phyloP scores from a whole-genome alignment of 2,329 filamentous ascomycete species.

The Ophiocordyceps robertsii region DNA sequence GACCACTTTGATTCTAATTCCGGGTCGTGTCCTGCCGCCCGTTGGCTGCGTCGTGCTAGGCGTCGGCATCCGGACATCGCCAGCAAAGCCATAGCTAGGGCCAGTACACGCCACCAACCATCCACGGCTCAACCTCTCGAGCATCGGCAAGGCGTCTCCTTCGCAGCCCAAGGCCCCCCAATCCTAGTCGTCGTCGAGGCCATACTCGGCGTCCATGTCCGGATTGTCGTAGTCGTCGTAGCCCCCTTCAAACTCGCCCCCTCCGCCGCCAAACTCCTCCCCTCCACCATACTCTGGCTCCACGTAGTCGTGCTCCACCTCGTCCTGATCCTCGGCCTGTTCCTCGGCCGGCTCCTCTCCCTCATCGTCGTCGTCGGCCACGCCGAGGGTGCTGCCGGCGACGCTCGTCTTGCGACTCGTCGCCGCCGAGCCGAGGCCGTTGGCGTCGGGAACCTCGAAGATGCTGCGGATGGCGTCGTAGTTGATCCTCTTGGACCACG shows the following conservation, averaged over 20 bases:
- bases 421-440: slow-evolving; percentile 34
- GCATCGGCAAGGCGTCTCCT: no score
- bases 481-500: slow-evolving; percentile 63
- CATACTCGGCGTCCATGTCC: slow-evolving; percentile 4
- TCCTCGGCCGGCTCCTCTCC: slow-evolving; percentile 16
- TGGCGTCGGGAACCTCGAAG: slow-evolving; percentile 33
- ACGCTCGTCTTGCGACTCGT: slow-evolving; percentile 31
- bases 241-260: slow-evolving; percentile 10
- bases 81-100: no score
- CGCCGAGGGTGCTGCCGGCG: slow-evolving; percentile 18
- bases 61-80: no score
- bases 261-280: slow-evolving; percentile 10
- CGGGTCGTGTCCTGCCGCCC: no score
- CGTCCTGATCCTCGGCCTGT: slow-evolving; percentile 3
- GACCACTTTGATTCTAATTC: no score
- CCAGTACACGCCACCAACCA: no score
- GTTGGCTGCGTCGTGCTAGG: no score
- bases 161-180: no score
- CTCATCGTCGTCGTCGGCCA: slow-evolving; percentile 15
- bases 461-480: slow-evolving; percentile 50
- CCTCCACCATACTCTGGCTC: no score
- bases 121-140: no score
- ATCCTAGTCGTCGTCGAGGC: no score
- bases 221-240: slow-evolving; percentile 24
- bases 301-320: no score